Evolutionary conservation across 306 rosid genomes (phyloP).

Genomic region (Rosa persica): DNA sequence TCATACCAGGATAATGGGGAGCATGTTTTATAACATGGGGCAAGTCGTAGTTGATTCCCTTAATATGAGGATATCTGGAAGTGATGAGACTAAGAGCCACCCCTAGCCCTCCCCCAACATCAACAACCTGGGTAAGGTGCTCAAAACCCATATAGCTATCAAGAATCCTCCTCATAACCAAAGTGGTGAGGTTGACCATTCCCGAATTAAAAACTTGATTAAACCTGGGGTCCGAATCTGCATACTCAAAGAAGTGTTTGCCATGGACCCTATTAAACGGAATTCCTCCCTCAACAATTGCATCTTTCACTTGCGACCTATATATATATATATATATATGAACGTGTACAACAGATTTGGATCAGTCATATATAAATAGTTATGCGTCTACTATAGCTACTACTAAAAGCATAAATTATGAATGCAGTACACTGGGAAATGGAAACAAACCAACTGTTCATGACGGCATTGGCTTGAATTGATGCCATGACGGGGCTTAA

Average conservation of each 20-base stretch:
- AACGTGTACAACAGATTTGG: too few relatives aligned
- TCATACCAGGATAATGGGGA: conserved; percentile 19
- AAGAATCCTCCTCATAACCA: conserved; percentile 23
- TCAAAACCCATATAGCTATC: conserved; percentile 45
- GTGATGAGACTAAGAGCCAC: conserved; percentile 39
- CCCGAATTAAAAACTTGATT: conserved; percentile 22
- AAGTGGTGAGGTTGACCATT: conserved; percentile 27
- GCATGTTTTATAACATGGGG: conserved; percentile 48
- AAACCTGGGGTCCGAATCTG: conserved; percentile 20
- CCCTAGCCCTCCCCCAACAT: conserved; percentile 62
- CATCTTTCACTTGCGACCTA: neutral
- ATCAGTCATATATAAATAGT: too few relatives aligned
- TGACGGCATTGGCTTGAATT: too few relatives aligned
- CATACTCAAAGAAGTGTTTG: conserved; percentile 18
- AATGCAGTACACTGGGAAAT: too few relatives aligned
- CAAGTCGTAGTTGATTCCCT: conserved; percentile 42
- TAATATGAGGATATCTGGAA: conserved; percentile 44
- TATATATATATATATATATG: too few relatives aligned
- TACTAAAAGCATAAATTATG: too few relatives aligned
- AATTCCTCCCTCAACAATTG: conserved; percentile 17
- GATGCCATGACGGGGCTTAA: too few relatives aligned
- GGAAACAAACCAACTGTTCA: too few relatives aligned
- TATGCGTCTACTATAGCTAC: too few relatives aligned
- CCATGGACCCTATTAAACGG: conserved; percentile 28
- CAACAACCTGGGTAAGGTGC: conserved; percentile 36